Conservation (phyloP, 2,329 filamentous ascomycete species). For the Coniochaeta hoffmannii region DNA sequence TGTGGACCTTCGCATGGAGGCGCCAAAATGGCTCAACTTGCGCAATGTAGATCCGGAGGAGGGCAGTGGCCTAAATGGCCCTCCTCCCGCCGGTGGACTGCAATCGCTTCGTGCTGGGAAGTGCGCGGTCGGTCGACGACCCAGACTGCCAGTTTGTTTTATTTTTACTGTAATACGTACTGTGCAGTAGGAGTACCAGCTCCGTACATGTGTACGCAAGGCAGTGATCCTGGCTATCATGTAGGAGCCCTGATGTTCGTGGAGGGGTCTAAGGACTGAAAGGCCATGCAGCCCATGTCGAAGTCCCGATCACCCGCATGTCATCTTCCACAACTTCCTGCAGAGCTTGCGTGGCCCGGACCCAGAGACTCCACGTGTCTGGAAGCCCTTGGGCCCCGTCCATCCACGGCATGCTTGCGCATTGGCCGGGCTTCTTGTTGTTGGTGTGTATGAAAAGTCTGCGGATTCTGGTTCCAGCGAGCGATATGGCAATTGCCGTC, state of each 20-base stretch:
- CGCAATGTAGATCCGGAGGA: not conserved
- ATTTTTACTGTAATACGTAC: no score
- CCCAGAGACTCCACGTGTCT: not conserved
- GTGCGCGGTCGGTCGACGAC: no score
- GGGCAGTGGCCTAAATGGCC: no score
- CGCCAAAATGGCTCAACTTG: not conserved
- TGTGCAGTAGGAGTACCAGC: no score
- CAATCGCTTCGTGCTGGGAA: no score
- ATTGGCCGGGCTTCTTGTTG: not conserved
- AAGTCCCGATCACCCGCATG: not conserved
- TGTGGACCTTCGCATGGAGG: not conserved
- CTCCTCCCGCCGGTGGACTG: no score
- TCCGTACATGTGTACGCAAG: no score
- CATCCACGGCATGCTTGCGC: not conserved
- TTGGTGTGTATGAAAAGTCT: not conserved
- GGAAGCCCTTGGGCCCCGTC: not conserved
- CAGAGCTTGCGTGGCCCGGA: slow-evolving; percentile 1
- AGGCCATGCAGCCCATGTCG: no score
- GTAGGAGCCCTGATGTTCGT: no score
- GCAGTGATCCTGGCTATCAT: no score
- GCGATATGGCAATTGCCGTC: not conserved
- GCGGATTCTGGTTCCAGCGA: not conserved
- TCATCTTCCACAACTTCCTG: not conserved
- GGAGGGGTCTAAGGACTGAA: no score
- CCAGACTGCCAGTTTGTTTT: no score